Evolutionary conservation across 768 basidiomycete species (phyloP).

Genomic region (Pleurotus pulmonarius): DNA sequence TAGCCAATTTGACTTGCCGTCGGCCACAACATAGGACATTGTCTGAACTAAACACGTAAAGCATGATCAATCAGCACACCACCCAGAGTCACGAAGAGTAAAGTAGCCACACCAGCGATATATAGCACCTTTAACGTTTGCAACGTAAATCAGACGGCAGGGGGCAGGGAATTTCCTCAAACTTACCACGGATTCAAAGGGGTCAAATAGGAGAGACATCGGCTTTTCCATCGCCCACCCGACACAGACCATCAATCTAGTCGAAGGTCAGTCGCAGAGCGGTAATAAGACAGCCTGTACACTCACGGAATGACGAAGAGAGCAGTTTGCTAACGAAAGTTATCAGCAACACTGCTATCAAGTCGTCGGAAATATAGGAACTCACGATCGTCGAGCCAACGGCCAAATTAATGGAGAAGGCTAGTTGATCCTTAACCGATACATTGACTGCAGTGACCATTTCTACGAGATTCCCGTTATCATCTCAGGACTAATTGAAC

Average conservation of each 20-base stretch:
- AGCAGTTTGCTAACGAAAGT: slow-evolving; percentile 56
- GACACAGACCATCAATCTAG: slow-evolving; percentile 67
- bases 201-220: slow-evolving; percentile 79
- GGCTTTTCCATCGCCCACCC: slow-evolving; percentile 84
- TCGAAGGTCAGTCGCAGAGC: not conserved
- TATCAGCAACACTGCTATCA: not conserved
- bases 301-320: slow-evolving; percentile 64
- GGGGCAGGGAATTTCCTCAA: slow-evolving; percentile 13
- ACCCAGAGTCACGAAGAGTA: not conserved
- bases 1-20: slow-evolving; percentile 83
- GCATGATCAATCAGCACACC: not conserved
- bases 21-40: slow-evolving; percentile 77
- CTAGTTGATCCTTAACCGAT: slow-evolving; percentile 81
- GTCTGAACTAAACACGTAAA: slow-evolving; percentile 55
- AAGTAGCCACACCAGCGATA: slow-evolving; percentile 24
- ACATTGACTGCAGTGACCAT: slow-evolving; percentile 88
- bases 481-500: not conserved
- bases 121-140: slow-evolving; percentile 25
- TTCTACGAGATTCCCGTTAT: slow-evolving; percentile 43
- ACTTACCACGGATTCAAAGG: slow-evolving; percentile 65
- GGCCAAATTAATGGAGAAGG: slow-evolving; percentile 73
- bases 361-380: slow-evolving; percentile 9
- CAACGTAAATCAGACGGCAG: not conserved
- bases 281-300: not conserved
- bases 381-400: slow-evolving; percentile 74